These are phyloP conservation scores for Chlorella vulgaris DNA, from an alignment of 139 green algal species.

Conservation along the genomic window DNA sequence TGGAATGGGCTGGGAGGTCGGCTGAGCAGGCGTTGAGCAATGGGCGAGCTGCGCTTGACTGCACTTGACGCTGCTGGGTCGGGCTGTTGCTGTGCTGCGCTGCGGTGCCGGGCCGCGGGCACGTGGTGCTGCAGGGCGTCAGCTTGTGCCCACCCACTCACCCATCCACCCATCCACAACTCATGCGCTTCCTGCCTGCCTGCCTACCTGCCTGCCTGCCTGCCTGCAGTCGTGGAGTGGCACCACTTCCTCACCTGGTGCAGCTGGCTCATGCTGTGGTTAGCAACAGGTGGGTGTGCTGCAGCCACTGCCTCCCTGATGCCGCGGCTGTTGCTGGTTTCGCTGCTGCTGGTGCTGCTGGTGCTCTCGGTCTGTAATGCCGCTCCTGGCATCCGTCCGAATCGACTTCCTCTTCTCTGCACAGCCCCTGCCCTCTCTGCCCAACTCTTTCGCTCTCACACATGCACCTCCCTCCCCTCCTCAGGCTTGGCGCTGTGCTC, in stretches of 20 bases:
- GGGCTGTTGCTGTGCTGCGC: no score
- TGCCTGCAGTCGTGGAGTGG: slow-evolving; percentile 31
- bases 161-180: not conserved
- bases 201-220: not conserved
- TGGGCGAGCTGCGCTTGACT: no score
- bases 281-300: slow-evolving; percentile 39
- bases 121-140: not conserved
- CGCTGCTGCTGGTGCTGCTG: no score
- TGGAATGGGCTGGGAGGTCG: no score
- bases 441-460: no score
- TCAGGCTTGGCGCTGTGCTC: slow-evolving; percentile 58
- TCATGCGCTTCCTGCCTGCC: not conserved
- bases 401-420: no score
- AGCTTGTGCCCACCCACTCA: not conserved
- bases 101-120: no score
- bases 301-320: not conserved
- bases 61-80: no score
- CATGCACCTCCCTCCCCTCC: not conserved
- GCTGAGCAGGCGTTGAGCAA: no score
- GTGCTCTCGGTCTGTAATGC: no score
- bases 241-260: slow-evolving; percentile 29
- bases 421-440: no score
- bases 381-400: no score
- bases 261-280: slow-evolving; percentile 59
- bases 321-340: not conserved